These are phyloP conservation scores for Calonectria hawksworthii DNA, from an alignment of 2,329 filamentous ascomycete genomes.

Conservation along the genomic window DNA sequence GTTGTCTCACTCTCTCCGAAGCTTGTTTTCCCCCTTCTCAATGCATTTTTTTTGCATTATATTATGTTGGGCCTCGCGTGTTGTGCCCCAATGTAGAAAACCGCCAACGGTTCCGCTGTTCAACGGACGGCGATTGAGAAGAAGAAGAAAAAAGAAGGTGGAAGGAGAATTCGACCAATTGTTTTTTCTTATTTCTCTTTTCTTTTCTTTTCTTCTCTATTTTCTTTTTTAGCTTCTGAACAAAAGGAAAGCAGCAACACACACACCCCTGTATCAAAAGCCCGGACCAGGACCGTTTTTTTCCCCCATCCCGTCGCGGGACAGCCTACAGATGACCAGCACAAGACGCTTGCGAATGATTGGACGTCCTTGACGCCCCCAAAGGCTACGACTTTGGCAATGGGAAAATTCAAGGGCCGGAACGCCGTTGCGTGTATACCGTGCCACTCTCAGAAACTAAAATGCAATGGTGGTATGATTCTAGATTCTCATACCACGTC, in stretches of 20 bases:
- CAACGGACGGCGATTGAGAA: neutral
- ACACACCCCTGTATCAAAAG: neutral
- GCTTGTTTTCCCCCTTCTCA: neutral
- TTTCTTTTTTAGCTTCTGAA: neutral
- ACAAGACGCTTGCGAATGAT: neutral
- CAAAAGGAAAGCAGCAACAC: neutral
- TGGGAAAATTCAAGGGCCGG: slow-evolving; percentile 30
- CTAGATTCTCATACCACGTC: neutral
- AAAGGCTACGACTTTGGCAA: slow-evolving; percentile 1
- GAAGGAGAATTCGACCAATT: neutral
- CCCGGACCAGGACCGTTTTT: neutral
- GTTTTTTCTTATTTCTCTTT: neutral
- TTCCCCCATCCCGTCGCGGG: neutral
- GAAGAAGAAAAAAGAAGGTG: neutral
- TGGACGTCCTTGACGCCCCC: slow-evolving; percentile 1
- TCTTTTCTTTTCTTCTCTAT: neutral
- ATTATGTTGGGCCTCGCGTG: neutral
- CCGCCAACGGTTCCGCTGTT: neutral
- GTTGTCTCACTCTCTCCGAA: neutral
- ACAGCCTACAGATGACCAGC: neutral
- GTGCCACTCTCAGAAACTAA: slow-evolving; percentile 29
- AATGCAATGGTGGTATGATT: slow-evolving; percentile 27
- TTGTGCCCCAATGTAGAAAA: neutral
- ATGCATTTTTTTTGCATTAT: slow-evolving; percentile 5
- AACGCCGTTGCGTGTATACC: slow-evolving; percentile 26